Base-by-base conservation (phyloP, 768 basidiomycete species). In the Suillus clintonianus region DNA sequence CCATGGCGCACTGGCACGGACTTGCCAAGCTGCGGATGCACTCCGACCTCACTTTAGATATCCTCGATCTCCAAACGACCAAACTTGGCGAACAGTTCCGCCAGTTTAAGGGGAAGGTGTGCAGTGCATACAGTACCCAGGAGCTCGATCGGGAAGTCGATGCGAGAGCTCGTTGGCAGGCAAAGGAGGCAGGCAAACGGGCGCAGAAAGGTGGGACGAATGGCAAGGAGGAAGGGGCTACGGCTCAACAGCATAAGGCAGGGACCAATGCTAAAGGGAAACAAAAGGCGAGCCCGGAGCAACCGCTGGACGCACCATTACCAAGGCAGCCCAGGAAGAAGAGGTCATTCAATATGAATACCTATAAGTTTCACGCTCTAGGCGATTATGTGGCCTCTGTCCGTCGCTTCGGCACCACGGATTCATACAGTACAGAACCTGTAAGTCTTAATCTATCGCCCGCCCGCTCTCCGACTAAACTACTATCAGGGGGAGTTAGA, bases 1-100 rank as follows among this genome's bases (percentile, higher is more conserved):
- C 57, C 1, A 63, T 74, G 3, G 70, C 69, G 5, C 70, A 69
- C 19, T 81, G 79, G 80, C 78, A 80, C 68, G 73, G 64, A 0
- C 62, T 72, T 8, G 76, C 71, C 0, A 81, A 80, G 60, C 67
- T 80, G 5, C 69, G 74, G 2, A 58, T 76, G 15, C 78, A 78
- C 54, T 75, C 75, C 0, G 62, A 69, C 7, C 24, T 14, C 62
- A 73, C 37, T 32, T 74, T 56, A 32, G 9, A 5, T 43, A n/a
- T 3, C 47, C 72, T 80, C 1, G 69, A 34, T 19, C 37, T 50
- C 3, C 55, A 19, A 63, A 53, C 71, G 1, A 62, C 41, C 2
- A 30, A 60, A 1, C 69, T 80, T 5, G 73, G 76, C 1, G n/a
- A 50, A 0, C 30, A 32, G 7, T 36, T 80, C 11, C 67, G 72